Conservation (phyloP, 192 early-diverging fungal genomes). For the Cetraspora pellucida region DNA sequence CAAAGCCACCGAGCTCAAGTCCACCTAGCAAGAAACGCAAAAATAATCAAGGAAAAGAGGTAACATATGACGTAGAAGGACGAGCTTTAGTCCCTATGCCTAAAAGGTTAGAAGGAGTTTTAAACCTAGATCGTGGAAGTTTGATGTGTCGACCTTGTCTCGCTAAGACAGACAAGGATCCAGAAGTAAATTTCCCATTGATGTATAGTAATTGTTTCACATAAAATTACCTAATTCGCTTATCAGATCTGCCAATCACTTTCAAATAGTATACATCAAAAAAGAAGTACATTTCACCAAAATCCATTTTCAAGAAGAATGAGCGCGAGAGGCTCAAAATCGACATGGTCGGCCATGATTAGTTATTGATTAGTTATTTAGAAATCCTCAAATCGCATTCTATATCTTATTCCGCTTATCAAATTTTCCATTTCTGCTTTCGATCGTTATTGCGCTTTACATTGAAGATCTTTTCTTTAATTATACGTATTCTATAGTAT, state of each 20-base stretch:
- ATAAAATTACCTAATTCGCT: too few relatives aligned
- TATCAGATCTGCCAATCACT: too few relatives aligned
- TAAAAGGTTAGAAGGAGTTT: conserved; percentile 2
- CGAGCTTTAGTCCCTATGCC: not conserved
- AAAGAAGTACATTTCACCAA: not conserved
- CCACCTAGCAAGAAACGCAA: not conserved
- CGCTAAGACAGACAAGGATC: conserved; percentile 1
- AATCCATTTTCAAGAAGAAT: conserved; percentile 8
- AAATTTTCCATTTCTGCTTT: too few relatives aligned
- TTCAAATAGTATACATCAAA: not conserved
- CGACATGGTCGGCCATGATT: not conserved
- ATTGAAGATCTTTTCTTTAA: too few relatives aligned
- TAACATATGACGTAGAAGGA: too few relatives aligned
- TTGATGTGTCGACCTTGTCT: conserved; percentile 1
- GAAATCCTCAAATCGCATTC: too few relatives aligned
- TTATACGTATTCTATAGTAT: too few relatives aligned
- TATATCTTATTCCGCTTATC: too few relatives aligned
- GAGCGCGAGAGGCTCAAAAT: conserved; percentile 1
- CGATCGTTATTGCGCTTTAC: too few relatives aligned
- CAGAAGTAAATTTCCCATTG: not conserved
- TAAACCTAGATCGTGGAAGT: conserved; percentile 10
- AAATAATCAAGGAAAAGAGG: not conserved
- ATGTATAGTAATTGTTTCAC: too few relatives aligned
- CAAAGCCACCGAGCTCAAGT: not conserved
- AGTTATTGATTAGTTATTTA: not conserved